These are phyloP conservation scores for Kodamaea suecica DNA, from an alignment of 1,139 yeast genomes.

Conservation along the genomic window DNA sequence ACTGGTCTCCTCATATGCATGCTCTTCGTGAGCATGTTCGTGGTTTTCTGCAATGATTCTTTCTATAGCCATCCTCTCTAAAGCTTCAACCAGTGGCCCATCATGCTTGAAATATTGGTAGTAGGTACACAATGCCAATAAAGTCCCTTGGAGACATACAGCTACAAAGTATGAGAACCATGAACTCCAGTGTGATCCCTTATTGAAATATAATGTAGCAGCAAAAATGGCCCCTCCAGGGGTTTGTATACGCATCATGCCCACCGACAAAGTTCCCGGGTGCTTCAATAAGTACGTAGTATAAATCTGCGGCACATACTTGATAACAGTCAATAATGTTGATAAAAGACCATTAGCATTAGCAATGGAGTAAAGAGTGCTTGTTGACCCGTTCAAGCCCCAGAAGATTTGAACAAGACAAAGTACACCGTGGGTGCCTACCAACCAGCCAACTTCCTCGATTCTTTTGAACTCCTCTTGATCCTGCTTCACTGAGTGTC, in stretches of 20 bases:
- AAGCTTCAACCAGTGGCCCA: slow-evolving; percentile 27
- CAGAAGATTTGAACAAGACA: slow-evolving; percentile 35
- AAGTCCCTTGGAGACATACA: slow-evolving; percentile 59
- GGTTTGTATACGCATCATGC: slow-evolving; percentile 84
- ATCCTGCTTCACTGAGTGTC: slow-evolving; percentile 45
- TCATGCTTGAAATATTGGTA: slow-evolving; percentile 33
- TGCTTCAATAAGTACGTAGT: slow-evolving; percentile 70
- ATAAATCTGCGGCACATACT: slow-evolving; percentile 76
- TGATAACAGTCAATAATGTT: slow-evolving; percentile 59
- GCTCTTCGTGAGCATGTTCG: background rate
- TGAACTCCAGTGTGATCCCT: slow-evolving; percentile 83
- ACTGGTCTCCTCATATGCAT: no score
- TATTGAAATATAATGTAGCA: slow-evolving; percentile 61
- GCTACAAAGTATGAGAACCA: slow-evolving; percentile 82
- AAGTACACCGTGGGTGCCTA: slow-evolving; percentile 32
- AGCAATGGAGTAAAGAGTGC: slow-evolving; percentile 43
- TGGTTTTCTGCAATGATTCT: slow-evolving; percentile 30
- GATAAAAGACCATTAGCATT: slow-evolving; percentile 62
- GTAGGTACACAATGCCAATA: slow-evolving; percentile 51
- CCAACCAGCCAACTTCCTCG: slow-evolving; percentile 38
- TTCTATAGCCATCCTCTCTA: slow-evolving; percentile 33
- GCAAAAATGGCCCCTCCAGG: slow-evolving; percentile 89
- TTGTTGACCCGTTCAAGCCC: slow-evolving; percentile 23
- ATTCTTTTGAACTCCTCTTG: slow-evolving; percentile 44
- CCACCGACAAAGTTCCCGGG: slow-evolving; percentile 75